Evolutionary conservation across 768 basidiomycete genomes (phyloP).

Genomic region (Stropharia rugosoannulata): DNA sequence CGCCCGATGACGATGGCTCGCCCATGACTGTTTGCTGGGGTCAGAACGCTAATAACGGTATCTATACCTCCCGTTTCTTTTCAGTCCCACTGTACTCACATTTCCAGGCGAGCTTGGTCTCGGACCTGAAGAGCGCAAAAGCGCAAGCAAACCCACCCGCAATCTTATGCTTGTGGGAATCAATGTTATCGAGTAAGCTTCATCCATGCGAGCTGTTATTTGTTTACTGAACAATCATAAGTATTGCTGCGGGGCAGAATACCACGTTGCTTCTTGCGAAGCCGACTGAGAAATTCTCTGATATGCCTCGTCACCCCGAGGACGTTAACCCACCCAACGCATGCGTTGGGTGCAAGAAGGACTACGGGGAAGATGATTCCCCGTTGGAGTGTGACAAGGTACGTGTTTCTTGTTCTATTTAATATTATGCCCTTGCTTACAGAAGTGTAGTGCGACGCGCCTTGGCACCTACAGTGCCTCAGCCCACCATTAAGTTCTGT

Average conservation of each 20-base stretch:
- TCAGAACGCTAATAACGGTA: constrained; percentile 84
- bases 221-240: constrained; percentile 25
- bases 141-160: constrained; percentile 78
- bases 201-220: neutral
- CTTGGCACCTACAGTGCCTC: constrained; percentile 84
- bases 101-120: constrained; percentile 73
- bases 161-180: constrained; percentile 74
- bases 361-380: constrained; percentile 68
- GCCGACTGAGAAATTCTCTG: constrained; percentile 72
- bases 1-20: constrained; percentile 71
- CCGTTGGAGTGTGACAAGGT: constrained; percentile 94
- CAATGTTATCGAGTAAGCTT: constrained; percentile 69
- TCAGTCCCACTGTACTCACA: neutral
- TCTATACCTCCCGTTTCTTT: constrained; percentile 4
- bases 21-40: constrained; percentile 87
- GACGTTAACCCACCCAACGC: constrained; percentile 65
- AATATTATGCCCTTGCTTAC: neutral
- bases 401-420: constrained; percentile 7
- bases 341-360: constrained; percentile 73
- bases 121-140: constrained; percentile 80
- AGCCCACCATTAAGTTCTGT: constrained; percentile 71
- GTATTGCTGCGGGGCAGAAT: constrained; percentile 84
- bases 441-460: constrained; percentile 72
- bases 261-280: constrained; percentile 81
- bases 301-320: constrained; percentile 77